Evolutionary conservation across 352 stramenopile genomes (phyloP).

Genomic region (Globisporangium nodosum): DNA sequence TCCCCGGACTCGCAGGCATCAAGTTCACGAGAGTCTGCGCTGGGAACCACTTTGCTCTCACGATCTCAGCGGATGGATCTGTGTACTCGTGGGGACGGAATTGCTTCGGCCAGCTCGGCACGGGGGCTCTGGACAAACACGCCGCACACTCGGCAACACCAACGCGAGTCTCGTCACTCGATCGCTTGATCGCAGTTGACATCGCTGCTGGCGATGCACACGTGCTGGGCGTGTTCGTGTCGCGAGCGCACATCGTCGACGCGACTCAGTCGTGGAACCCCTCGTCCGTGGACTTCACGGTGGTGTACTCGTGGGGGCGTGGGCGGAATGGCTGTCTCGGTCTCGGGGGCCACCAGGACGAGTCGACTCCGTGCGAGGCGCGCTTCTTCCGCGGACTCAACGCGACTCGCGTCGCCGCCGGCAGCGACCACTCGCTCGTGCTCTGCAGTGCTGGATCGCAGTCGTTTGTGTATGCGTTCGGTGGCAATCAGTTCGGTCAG

Average conservation of each 20-base stretch:
- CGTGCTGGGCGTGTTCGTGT: conserved; percentile 36
- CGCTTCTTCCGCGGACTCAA: conserved; percentile 59
- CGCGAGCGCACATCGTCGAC: conserved; percentile 1
- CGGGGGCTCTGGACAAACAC: conserved; percentile 11
- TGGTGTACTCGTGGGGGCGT: conserved; percentile 51
- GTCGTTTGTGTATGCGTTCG: conserved; percentile 67
- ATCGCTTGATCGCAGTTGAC: conserved; percentile 28
- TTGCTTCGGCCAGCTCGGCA: conserved; percentile 55
- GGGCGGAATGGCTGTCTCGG: conserved; percentile 43
- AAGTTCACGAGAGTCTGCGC: conserved; percentile 36
- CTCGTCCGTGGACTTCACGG: conserved; percentile 17
- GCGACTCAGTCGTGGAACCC: not conserved
- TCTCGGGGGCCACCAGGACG: conserved; percentile 31
- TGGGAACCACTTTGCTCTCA: conserved; percentile 65
- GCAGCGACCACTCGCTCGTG: conserved; percentile 63
- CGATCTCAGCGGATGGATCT: conserved; percentile 25
- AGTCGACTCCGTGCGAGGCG: conserved; percentile 31
- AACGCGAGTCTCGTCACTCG: conserved; percentile 19
- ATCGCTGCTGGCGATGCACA: conserved; percentile 47
- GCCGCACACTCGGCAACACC: conserved; percentile 11
- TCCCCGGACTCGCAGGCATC: conserved; percentile 17
- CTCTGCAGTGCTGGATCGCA: conserved; percentile 31
- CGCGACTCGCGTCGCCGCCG: conserved; percentile 32
- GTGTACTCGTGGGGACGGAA: conserved; percentile 61
- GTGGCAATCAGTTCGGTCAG: conserved; percentile 58